Evolutionary conservation across 1,284 basidiomycete species (phyloP), one percentile per base, ranked within the genome.

Genomic region (Leucoagaricus sp.): DNA sequence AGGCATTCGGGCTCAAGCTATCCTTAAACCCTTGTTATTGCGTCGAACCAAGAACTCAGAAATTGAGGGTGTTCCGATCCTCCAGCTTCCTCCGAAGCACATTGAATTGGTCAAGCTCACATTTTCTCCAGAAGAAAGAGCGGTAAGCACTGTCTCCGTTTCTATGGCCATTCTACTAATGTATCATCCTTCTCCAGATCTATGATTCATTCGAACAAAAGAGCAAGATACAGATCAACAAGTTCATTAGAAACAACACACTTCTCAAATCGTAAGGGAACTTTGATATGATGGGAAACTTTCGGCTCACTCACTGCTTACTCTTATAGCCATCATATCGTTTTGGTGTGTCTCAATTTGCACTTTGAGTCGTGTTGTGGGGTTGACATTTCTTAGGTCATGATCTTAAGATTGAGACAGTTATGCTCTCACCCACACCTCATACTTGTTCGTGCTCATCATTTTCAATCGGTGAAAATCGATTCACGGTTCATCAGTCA

Each of bases 361-460:
- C 33, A 34, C 49, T 19, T 42, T 34, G 19, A 48, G 5, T 17
- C 28, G 1, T 31, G 15, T 47, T 21, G n/a, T n/a, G n/a, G n/a
- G n/a, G n/a, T n/a, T n/a, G n/a, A n/a, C n/a, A n/a, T n/a, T n/a
- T n/a, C n/a, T n/a, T 57, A 83, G 77, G 83, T 84, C 25, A 75
- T 87, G 78, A 84, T 88, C 38, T 73, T 88, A 21, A 83, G 86
- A n/a, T 67, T 89, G 45, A 77, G 86, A 3, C 86, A 89, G 63
- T 70, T 86, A 0, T 87, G 85, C 63, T 82, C 82, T 56, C 86
- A 88, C 63, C 86, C 86, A 0, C 71, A 83, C 58, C 78, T 88
- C 5, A 83, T 85, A 50, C 70, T 87, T 42, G 85, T 85, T 55
- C 4, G 78, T 71, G 3, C 9, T 15, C 46, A 49, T 26, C 25